A percentile compares a stretch with the other conserved stretches of the same genome.
Evolutionary conservation across 148 eudicot genomes (phyloP).

Genomic region (Arctostaphylos glauca): DNA sequence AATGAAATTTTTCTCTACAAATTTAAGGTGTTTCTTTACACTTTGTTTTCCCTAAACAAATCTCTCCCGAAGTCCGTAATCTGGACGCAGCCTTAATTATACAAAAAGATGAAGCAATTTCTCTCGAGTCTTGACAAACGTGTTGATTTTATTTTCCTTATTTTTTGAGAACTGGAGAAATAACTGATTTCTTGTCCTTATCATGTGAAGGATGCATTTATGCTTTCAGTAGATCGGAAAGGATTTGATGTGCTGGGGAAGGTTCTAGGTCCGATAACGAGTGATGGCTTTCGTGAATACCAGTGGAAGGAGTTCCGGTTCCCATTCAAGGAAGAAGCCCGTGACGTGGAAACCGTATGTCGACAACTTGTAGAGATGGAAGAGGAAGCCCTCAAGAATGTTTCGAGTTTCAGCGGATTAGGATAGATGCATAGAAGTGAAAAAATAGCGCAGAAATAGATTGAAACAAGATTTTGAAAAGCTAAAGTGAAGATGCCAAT

Average conservation of each 20-base stretch:
- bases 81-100: not conserved
- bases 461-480: too few species aligned
- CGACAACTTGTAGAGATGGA: slow-evolving; percentile 72
- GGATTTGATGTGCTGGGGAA: slow-evolving; percentile 77
- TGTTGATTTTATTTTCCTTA: not conserved
- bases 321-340: slow-evolving; percentile 55
- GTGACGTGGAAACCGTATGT: slow-evolving; percentile 64
- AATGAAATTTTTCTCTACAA: not conserved
- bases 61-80: not conserved
- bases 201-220: slow-evolving; percentile 59
- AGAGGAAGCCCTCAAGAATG: slow-evolving; percentile 61
- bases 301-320: slow-evolving; percentile 77
- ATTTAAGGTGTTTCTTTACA: not conserved
- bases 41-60: not conserved
- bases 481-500: too few species aligned
- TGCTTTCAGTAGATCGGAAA: slow-evolving; percentile 67
- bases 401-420: slow-evolving; percentile 62
- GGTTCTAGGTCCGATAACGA: slow-evolving; percentile 37
- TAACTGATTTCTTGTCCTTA: slow-evolving; percentile 15
- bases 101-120: not conserved
- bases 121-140: not conserved
- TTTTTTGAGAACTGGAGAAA: not conserved
- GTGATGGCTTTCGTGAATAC: slow-evolving; percentile 46
- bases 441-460: not conserved
- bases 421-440: slow-evolving; percentile 1